Evolutionary conservation across 1,284 basidiomycete species (phyloP), one percentile per base, ranked within the genome.

Genomic region (Wolfiporia cocos): DNA sequence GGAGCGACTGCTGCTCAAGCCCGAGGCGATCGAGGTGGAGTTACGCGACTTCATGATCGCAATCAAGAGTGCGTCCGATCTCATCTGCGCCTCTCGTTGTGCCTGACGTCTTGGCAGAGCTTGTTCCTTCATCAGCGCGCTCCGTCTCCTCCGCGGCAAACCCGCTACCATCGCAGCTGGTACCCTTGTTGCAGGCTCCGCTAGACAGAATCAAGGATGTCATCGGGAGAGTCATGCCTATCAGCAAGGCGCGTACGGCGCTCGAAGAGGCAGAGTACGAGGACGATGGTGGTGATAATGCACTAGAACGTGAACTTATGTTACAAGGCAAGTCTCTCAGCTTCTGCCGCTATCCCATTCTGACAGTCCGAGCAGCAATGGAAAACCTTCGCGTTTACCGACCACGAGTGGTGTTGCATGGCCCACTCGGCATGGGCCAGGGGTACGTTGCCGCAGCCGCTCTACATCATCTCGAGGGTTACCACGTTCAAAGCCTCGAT

Each of bases 41-140:
- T 74, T 96, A 30, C 78, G 91, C 42, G 96, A 99, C 64, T 99
- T 99, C 58, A 94, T 97, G 91, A 87, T 96, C 57, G 92, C 94
- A 1, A 83, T 97, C 49, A 94, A 97, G 67, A 94, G 93, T 95
- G 55, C 47, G 81, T 71, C 14, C 14, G 26, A 28, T 28, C 9
- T 28, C 9, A 18, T 10, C 9, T 6, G 28, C 5, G 9, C 15
- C 10, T 5, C 4, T 21, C 23, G 41, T 48, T 26, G 30, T 48
- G 36, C 35, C 45, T 39, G 14, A 50, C 14, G 9, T 12, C 37
- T 34, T 39, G 48, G 3, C 46, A 95, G 92, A 91, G 61, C 73
- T 96, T 20, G 85, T 98, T 0, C 95, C 96, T 0, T 97, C 96
- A 0, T 95, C 94, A 3, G 92, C 92, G 3, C 78, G 96, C 36